These are phyloP conservation scores for Streptanthus diversifolius DNA, from an alignment of 345 rosid species.

Conservation along the genomic window DNA sequence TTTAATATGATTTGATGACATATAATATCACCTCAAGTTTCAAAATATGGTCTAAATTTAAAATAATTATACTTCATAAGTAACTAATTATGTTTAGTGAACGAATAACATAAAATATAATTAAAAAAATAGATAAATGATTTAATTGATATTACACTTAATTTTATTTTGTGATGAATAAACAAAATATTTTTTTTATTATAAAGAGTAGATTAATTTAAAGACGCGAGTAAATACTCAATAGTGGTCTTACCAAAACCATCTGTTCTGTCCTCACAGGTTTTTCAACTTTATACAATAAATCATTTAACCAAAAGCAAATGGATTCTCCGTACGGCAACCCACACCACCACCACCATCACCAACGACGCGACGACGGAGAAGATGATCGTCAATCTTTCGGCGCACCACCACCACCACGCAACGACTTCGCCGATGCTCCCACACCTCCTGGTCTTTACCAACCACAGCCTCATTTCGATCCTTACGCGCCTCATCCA, in stretches of 20 bases:
- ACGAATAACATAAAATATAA: too few relatives aligned
- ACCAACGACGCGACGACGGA: conserved; percentile 37
- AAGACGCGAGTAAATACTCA: not conserved
- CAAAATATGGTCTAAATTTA: too few relatives aligned
- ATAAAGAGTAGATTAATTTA: not conserved
- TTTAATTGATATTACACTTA: too few relatives aligned
- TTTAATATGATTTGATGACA: too few relatives aligned
- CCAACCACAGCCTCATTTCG: conserved; percentile 11
- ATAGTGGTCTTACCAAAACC: not conserved
- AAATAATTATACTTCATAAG: too few relatives aligned
- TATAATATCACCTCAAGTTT: too few relatives aligned
- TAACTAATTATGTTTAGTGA: too few relatives aligned
- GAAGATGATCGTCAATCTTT: conserved; percentile 30
- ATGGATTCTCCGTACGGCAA: conserved; percentile 52
- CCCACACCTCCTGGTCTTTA: conserved; percentile 6
- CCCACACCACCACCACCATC: conserved; percentile 37
- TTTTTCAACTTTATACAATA: not conserved
- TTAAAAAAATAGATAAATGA: too few relatives aligned
- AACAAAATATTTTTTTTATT: too few relatives aligned
- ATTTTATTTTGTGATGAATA: too few relatives aligned
- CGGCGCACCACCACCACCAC: conserved; percentile 37
- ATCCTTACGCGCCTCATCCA: conserved; percentile 31
- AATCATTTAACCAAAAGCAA: too few relatives aligned
- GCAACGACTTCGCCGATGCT: conserved; percentile 16
- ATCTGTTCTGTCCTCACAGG: not conserved